These are phyloP conservation scores for Colletotrichum liaoningense DNA, from an alignment of 2,329 filamentous ascomycete species.

Conservation along the genomic window DNA sequence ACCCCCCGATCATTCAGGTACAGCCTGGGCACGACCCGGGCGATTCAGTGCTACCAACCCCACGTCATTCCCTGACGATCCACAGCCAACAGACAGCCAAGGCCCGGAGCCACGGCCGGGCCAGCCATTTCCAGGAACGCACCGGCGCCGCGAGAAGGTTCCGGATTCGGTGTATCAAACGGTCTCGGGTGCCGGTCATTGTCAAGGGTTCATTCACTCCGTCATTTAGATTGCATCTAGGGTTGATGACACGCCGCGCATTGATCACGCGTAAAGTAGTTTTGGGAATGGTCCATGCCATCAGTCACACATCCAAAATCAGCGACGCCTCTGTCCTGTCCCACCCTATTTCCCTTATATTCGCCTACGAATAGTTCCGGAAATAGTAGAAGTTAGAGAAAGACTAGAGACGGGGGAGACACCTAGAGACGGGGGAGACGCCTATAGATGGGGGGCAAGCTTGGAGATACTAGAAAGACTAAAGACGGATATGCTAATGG, in stretches of 20 bases:
- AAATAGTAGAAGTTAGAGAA: too few relatives aligned
- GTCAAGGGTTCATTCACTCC: conserved; percentile 9
- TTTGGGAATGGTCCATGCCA: not conserved
- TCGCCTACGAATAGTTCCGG: too few relatives aligned
- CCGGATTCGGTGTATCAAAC: conserved; percentile 9
- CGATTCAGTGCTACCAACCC: conserved; percentile 6
- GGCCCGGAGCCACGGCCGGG: not conserved
- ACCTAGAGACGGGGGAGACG: too few relatives aligned
- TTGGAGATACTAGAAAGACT: too few relatives aligned
- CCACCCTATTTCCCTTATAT: too few relatives aligned
- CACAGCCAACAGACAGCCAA: not conserved
- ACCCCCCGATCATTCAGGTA: not conserved
- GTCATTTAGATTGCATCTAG: not conserved
- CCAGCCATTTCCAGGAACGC: conserved; percentile 12
- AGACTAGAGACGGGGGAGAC: too few relatives aligned
- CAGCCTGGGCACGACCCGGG: not conserved
- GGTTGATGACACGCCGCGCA: not conserved
- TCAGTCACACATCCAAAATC: not conserved
- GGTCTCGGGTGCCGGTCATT: not conserved
- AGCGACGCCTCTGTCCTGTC: not conserved
- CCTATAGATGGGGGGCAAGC: too few relatives aligned
- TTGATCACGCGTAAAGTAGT: not conserved
- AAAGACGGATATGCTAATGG: not conserved
- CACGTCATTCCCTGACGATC: conserved; percentile 25
- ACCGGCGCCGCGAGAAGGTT: conserved; percentile 5